Evolutionary conservation across 257 asterid species (phyloP).

Genomic region (Marsdenia floribunda): DNA sequence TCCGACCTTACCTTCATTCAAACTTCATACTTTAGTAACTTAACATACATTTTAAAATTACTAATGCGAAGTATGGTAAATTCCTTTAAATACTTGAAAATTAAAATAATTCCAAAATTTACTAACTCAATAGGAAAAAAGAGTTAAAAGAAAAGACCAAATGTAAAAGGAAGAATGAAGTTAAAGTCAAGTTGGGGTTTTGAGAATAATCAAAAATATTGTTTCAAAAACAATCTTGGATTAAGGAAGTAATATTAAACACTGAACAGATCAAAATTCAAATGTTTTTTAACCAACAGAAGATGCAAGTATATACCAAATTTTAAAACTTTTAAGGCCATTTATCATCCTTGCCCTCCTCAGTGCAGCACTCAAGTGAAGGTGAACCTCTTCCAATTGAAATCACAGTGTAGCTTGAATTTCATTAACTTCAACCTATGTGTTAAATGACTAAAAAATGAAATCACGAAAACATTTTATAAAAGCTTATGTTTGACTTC

Average conservation of each 20-base stretch:
- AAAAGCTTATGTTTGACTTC: not conserved
- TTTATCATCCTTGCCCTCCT: not conserved
- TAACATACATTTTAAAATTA: no score
- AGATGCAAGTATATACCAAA: not conserved
- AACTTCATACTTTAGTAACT: no score
- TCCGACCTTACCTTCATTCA: no score
- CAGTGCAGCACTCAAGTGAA: not conserved
- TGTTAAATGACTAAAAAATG: not conserved
- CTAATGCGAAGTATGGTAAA: no score
- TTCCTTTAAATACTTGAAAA: no score
- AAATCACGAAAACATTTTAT: not conserved
- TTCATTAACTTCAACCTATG: not conserved
- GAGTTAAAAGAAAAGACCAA: no score
- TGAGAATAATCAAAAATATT: no score
- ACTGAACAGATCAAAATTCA: not conserved
- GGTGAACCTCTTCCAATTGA: not conserved
- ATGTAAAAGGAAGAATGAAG: no score
- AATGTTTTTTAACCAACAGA: not conserved
- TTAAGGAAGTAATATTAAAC: not conserved
- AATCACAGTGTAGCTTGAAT: not conserved
- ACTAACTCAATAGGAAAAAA: no score
- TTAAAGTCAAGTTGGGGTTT: no score
- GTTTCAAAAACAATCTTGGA: no score
- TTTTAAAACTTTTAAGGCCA: not conserved
- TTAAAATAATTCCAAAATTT: no score